phyloP scores from a whole-genome alignment of 768 basidiomycete genomes.

The Suillus weaverae region DNA sequence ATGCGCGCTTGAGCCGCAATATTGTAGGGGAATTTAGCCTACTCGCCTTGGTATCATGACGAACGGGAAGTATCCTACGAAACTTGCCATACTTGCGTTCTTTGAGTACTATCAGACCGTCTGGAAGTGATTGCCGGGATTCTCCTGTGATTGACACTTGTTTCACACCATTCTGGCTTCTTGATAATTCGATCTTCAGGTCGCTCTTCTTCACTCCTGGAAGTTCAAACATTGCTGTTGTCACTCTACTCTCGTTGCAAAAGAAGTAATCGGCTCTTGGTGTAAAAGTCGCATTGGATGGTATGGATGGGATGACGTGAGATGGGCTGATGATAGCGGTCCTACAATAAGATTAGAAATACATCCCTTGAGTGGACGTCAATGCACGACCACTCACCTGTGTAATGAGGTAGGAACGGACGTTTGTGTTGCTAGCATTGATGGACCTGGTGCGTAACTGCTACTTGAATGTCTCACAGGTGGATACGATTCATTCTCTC shows the following conservation, averaged over 20 bases:
- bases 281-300: constrained; percentile 31
- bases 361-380: constrained; percentile 14
- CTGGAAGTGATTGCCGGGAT: constrained; percentile 42
- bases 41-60: constrained; percentile 54
- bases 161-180: constrained; percentile 62
- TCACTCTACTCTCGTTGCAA: constrained; percentile 46
- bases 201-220: constrained; percentile 64
- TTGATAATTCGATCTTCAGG: constrained; percentile 58
- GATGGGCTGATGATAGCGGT: constrained; percentile 25
- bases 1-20: constrained; percentile 5
- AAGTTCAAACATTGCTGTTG: constrained; percentile 66
- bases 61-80: constrained; percentile 52
- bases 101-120: constrained; percentile 44
- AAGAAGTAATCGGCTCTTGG: constrained; percentile 66
- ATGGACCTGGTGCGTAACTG: constrained; percentile 10
- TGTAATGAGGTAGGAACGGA: constrained; percentile 7
- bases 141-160: constrained; percentile 59
- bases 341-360: constrained; percentile 13
- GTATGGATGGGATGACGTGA: constrained; percentile 15
- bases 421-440: constrained; percentile 13
- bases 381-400: constrained; percentile 9
- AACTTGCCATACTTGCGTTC: constrained; percentile 58
- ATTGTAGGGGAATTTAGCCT: constrained; percentile 18
- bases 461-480: constrained; percentile 33
- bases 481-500: constrained; percentile 28